Evolutionary conservation across 192 early-diverging fungal genomes (phyloP).

Genomic region (Backusella tarrabulga): DNA sequence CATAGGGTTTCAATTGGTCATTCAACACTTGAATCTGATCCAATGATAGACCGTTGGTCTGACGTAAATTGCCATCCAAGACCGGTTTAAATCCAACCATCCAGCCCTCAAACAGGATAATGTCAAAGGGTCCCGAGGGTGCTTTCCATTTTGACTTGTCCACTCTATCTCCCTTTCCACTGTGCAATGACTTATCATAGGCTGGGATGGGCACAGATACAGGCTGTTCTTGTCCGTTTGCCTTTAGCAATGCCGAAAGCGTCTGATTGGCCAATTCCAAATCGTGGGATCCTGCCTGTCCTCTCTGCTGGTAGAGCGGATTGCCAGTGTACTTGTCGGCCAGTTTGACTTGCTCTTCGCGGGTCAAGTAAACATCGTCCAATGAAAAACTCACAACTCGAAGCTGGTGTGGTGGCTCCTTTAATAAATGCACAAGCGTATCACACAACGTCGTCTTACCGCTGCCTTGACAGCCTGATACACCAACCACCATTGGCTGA

Average conservation of each 20-base stretch:
- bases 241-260: slow-evolving; percentile 42
- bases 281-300: slow-evolving; percentile 92
- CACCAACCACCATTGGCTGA: slow-evolving; percentile 65
- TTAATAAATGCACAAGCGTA: slow-evolving; percentile 41
- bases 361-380: slow-evolving; percentile 86
- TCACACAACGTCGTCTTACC: slow-evolving; percentile 64
- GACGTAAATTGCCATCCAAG: slow-evolving; percentile 17
- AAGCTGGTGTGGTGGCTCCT: slow-evolving; percentile 41
- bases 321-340: slow-evolving; percentile 51
- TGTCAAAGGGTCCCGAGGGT: slow-evolving; percentile 58
- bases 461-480: slow-evolving; percentile 80
- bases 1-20: slow-evolving; percentile 50
- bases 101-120: slow-evolving; percentile 95
- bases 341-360: slow-evolving; percentile 59
- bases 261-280: slow-evolving; percentile 56
- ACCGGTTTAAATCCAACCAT: slow-evolving; percentile 81
- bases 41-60: slow-evolving; percentile 37
- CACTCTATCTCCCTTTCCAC: slow-evolving; percentile 79
- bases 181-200: slow-evolving; percentile 79
- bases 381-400: slow-evolving; percentile 64
- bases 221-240: slow-evolving; percentile 17
- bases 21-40: slow-evolving; percentile 47
- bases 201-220: slow-evolving; percentile 55
- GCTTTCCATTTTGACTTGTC: slow-evolving; percentile 57
- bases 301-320: slow-evolving; percentile 75